Conservation (phyloP, 345 rosid genomes). For the Rubroshorea leprosula region DNA sequence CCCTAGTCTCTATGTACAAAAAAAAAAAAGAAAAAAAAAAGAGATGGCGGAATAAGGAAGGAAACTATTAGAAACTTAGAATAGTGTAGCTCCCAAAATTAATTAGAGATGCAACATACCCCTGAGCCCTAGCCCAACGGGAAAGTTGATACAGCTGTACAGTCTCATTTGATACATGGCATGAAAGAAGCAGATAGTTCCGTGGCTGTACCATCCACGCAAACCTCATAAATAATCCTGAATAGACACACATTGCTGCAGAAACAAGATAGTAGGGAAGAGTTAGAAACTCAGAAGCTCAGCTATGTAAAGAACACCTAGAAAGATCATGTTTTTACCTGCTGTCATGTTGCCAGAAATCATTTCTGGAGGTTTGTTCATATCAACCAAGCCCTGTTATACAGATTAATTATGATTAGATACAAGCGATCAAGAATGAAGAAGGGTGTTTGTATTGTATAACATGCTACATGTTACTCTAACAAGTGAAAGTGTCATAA, state of each 20-base stretch:
- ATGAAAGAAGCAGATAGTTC: conserved; percentile 75
- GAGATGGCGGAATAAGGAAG: too few species aligned
- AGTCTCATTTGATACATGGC: conserved; percentile 93
- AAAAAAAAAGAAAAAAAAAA: too few species aligned
- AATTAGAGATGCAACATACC: conserved; percentile 33
- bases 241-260: conserved; percentile 76
- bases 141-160: conserved; percentile 93
- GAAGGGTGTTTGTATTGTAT: not conserved
- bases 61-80: too few species aligned
- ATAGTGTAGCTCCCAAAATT: not conserved
- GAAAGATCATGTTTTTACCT: conserved; percentile 28
- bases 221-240: conserved; percentile 80
- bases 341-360: conserved; percentile 86
- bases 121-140: conserved; percentile 74
- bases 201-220: conserved; percentile 94
- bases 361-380: conserved; percentile 91
- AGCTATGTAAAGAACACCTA: conserved; percentile 1
- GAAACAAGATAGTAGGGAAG: conserved; percentile 1
- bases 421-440: not conserved
- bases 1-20: too few species aligned
- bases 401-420: conserved; percentile 11
- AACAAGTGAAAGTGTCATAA: not conserved
- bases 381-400: conserved; percentile 79
- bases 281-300: conserved; percentile 8
- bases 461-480: not conserved